phyloP scores from a whole-genome alignment of 257 asterid genomes.

The Eustoma russellianum region DNA sequence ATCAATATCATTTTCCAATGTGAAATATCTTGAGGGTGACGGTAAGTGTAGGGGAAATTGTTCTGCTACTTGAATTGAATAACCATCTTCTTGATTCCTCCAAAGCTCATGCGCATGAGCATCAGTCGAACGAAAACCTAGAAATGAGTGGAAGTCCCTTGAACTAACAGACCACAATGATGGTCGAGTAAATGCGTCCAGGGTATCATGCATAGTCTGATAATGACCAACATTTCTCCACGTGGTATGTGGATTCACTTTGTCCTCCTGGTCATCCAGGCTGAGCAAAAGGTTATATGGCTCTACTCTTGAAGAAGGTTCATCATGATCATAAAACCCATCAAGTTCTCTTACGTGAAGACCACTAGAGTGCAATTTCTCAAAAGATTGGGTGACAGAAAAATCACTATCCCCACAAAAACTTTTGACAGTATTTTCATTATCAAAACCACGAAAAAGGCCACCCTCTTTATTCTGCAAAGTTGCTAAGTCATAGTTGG shows the following conservation, averaged over 20 bases:
- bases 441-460: slow-evolving; percentile 17
- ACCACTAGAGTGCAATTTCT: slow-evolving; percentile 18
- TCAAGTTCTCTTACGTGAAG: slow-evolving; percentile 25
- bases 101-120: slow-evolving; percentile 15
- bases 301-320: slow-evolving; percentile 23
- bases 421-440: slow-evolving; percentile 9
- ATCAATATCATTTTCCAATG: slow-evolving; percentile 22
- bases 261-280: slow-evolving; percentile 28
- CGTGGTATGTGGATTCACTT: slow-evolving; percentile 16
- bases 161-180: slow-evolving; percentile 19
- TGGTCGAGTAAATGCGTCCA: slow-evolving; percentile 15
- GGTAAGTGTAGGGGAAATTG: slow-evolving; percentile 27
- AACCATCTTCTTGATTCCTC: slow-evolving; percentile 23
- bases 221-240: slow-evolving; percentile 24
- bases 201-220: slow-evolving; percentile 17
- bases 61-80: slow-evolving; percentile 19
- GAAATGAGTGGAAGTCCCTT: slow-evolving; percentile 17
- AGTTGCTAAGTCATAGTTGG: slow-evolving; percentile 17
- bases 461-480: slow-evolving; percentile 17
- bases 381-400: slow-evolving; percentile 22
- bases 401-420: slow-evolving; percentile 22
- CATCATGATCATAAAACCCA: slow-evolving; percentile 23
- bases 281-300: slow-evolving; percentile 29
- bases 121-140: slow-evolving; percentile 18
- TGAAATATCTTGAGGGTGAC: slow-evolving; percentile 17